Base-by-base conservation (phyloP, 805 yeast genomes). In the Candida patagonica region DNA sequence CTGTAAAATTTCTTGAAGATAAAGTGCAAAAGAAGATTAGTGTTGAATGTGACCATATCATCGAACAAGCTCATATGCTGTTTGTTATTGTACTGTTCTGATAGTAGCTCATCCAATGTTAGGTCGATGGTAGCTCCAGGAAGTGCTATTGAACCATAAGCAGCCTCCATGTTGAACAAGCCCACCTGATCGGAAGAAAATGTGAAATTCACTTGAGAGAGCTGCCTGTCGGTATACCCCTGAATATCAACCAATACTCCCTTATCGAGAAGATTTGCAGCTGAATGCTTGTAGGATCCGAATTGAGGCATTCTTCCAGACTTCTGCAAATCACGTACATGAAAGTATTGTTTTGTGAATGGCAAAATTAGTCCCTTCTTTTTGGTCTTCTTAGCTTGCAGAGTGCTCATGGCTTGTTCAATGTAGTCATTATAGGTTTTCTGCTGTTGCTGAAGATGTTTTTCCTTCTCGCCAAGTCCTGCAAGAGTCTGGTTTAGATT, bases 1-100 rank as follows among this genome's bases (percentile, higher is more conserved):
- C 80, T 81, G 52, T 81, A 83, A 56, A 87, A 87, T 59, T 81
- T 80, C 48, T 70, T 70, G 59, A 86, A 79, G 17, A 88, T 73
- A 45, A 88, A 74, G 12, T 75, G 73, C 16, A 82, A 68, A 50
- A 86, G 62, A 39, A 76, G 67, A 43, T 79, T 73, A 3, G 94
- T 78, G 55, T 80, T 78, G 48, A 88, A 75, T 17, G 66, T 65
- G 5, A 76, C 87, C 70, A 72, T 72, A 0, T 78, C 81, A 42
- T 78, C 78, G 54, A 86, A 81, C 46, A 82, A 49, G 3, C 67
- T 62, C 51, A 84, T 63, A 12, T 60, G 61, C 30, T 66, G 60
- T 37, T 70, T 68, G 47, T 74, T 74, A 48, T 83, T 87, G 48
- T 81, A 84, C 59, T 88, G 96, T 38, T 72, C 67, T 33, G 73